Evolutionary conservation across 495 filamentous ascomycete genomes (phyloP), one percentile per base, ranked within the genome.

Genomic region (Podospora australis): DNA sequence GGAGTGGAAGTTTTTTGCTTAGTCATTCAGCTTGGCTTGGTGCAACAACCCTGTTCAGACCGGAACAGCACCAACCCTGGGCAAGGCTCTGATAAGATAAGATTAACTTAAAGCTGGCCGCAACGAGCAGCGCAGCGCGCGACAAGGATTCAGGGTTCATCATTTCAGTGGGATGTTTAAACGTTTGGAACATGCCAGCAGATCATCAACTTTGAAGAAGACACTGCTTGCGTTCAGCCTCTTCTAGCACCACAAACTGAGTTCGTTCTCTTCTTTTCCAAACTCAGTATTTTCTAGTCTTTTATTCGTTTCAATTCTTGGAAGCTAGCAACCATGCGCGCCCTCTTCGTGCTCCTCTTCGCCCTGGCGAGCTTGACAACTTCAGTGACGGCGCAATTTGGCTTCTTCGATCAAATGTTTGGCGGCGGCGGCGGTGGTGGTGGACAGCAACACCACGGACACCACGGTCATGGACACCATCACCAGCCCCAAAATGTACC

Each of bases 321-420:
- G n/a, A n/a, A n/a, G n/a, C n/a, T n/a, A 13, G 11, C 20, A 0
- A 24, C 21, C 29, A 70, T 72, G 68, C 65, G 53, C 30, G 21
- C 57, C 36, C 42, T 66, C 26, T 41, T 59, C 11, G 43, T 72
- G 47, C 32, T 65, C 23, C 48, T 72, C 21, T 34, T 68, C 25
- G 44, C 55, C 29, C 51, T 72, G 24, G 28, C 59, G 21, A 57
- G 60, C 47, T 6, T 43, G 9, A 23, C 23, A 4, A 43, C 40
- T n/a, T 22, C 60, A 19, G 66, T 63, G 4, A 56, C 60, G 16
- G 73, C 73, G 1, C 90, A 95, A 69, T 95, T 95, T 70, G 78
- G 82, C 62, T 88, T 90, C 76, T 90, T 90, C 71, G 89, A 96
- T 56, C 86, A 95, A 52, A 79, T 79, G 77, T 79, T 79, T 59